phyloP scores from a whole-genome alignment of 192 early-diverging fungal genomes.

The Podila horticola region DNA sequence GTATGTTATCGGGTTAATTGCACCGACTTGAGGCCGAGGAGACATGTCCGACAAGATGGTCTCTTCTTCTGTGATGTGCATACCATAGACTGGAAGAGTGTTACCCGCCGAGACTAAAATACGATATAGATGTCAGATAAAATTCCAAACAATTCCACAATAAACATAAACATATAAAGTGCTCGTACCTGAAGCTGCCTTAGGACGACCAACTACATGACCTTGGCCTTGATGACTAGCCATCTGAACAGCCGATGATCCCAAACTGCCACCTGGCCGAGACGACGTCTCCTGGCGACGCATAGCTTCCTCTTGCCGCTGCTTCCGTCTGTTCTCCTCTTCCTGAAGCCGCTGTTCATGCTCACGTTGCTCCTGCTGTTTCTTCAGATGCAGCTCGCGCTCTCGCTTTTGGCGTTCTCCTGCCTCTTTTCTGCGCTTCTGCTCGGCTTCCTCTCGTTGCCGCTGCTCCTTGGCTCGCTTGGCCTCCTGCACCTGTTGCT shows the following conservation, averaged over 20 bases:
- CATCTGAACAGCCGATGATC: slow-evolving; percentile 5
- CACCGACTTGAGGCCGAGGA: not conserved
- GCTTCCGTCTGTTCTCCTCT: slow-evolving; percentile 10
- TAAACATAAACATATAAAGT: not conserved
- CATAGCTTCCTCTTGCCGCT: slow-evolving; percentile 10
- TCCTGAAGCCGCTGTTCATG: not conserved
- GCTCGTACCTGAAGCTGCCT: slow-evolving; percentile 34
- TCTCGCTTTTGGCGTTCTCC: slow-evolving; percentile 10
- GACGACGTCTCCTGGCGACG: not conserved
- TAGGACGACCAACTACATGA: slow-evolving; percentile 24
- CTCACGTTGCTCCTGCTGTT: not conserved
- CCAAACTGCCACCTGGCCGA: not conserved
- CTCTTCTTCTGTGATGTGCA: slow-evolving; percentile 39
- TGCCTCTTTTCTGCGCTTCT: slow-evolving; percentile 3
- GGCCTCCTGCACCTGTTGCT: slow-evolving; percentile 19
- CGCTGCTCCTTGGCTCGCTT: slow-evolving; percentile 32
- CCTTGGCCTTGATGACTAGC: slow-evolving; percentile 12
- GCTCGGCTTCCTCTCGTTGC: slow-evolving; percentile 1
- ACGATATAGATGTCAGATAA: not conserved
- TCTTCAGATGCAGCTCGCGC: slow-evolving; percentile 2
- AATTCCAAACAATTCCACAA: not conserved
- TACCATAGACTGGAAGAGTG: slow-evolving; percentile 13
- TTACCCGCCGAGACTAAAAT: slow-evolving; percentile 18
- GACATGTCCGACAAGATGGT: slow-evolving; percentile 22
- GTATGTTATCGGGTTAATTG: not conserved